These are phyloP conservation scores for Saccharomycopsis oosterbeekiorum DNA, from an alignment of 805 yeast species.

Conservation along the genomic window DNA sequence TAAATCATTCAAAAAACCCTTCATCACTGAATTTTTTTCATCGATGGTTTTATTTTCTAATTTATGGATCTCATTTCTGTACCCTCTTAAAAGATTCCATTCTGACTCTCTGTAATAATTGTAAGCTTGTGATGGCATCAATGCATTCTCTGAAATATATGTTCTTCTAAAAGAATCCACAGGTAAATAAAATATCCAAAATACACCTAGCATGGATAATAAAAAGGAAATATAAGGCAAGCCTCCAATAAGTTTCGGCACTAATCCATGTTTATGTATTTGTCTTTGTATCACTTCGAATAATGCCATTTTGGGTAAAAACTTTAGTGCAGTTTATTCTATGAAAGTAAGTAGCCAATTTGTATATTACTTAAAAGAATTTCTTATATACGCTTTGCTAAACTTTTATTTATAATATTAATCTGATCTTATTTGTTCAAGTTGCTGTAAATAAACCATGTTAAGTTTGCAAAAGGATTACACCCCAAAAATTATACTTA, in stretches of 20 bases:
- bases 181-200: constrained; percentile 59
- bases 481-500: too few species aligned
- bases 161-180: constrained; percentile 72
- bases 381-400: too few species aligned
- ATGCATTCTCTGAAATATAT: constrained; percentile 89
- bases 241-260: constrained; percentile 34
- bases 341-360: too few species aligned
- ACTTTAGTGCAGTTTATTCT: background rate
- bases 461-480: too few species aligned
- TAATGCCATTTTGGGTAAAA: constrained; percentile 31
- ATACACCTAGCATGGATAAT: constrained; percentile 37
- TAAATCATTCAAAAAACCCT: constrained; percentile 53
- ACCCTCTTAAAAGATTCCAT: constrained; percentile 87
- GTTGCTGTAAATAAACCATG: too few species aligned
- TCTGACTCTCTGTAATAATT: constrained; percentile 88
- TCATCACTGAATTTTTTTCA: constrained; percentile 37
- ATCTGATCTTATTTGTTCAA: too few species aligned
- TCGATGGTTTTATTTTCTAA: constrained; percentile 24
- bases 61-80: constrained; percentile 46
- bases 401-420: too few species aligned
- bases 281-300: constrained; percentile 36
- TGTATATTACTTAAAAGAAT: too few species aligned
- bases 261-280: constrained; percentile 34
- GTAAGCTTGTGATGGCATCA: constrained; percentile 93
- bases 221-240: constrained; percentile 37